These are phyloP conservation scores for Imleria badia DNA, from an alignment of 768 basidiomycete species.

Conservation along the genomic window DNA sequence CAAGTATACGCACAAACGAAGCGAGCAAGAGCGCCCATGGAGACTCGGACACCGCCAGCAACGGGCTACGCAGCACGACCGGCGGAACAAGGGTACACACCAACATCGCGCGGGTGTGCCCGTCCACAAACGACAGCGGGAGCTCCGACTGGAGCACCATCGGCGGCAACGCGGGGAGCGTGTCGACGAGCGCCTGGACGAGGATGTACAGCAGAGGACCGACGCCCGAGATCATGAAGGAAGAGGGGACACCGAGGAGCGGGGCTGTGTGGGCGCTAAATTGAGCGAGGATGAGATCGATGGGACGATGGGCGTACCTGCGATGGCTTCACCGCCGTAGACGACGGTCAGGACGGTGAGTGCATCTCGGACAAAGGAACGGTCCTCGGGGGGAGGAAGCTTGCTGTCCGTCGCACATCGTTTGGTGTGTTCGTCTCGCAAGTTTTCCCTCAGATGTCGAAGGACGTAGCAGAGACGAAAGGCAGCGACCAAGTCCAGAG, in stretches of 20 bases:
- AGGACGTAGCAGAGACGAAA: slow-evolving; percentile 69
- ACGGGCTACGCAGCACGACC: slow-evolving; percentile 53
- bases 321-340: slow-evolving; percentile 75
- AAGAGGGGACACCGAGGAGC: slow-evolving; percentile 63
- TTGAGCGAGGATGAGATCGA: too few species aligned
- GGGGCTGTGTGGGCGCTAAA: slow-evolving; percentile 51
- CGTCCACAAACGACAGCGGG: slow-evolving; percentile 73
- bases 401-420: slow-evolving; percentile 35
- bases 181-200: slow-evolving; percentile 60
- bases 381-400: slow-evolving; percentile 39
- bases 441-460: slow-evolving; percentile 60
- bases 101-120: slow-evolving; percentile 74
- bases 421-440: slow-evolving; percentile 44
- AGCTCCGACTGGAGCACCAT: slow-evolving; percentile 56
- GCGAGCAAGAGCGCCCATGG: slow-evolving; percentile 77
- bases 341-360: slow-evolving; percentile 64
- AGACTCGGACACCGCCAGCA: slow-evolving; percentile 53
- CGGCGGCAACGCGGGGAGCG: slow-evolving; percentile 54
- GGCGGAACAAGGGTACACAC: slow-evolving; percentile 78
- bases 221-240: slow-evolving; percentile 76
- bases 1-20: slow-evolving; percentile 54
- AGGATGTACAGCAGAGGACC: slow-evolving; percentile 60
- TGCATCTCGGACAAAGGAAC: slow-evolving; percentile 58
- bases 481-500: slow-evolving; percentile 66
- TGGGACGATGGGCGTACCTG: slow-evolving; percentile 42